A percentile compares a stretch with the other conserved stretches of the same genome.
phyloP scores from a whole-genome alignment of 2,329 filamentous ascomycete species.

The Colletotrichum sp. region DNA sequence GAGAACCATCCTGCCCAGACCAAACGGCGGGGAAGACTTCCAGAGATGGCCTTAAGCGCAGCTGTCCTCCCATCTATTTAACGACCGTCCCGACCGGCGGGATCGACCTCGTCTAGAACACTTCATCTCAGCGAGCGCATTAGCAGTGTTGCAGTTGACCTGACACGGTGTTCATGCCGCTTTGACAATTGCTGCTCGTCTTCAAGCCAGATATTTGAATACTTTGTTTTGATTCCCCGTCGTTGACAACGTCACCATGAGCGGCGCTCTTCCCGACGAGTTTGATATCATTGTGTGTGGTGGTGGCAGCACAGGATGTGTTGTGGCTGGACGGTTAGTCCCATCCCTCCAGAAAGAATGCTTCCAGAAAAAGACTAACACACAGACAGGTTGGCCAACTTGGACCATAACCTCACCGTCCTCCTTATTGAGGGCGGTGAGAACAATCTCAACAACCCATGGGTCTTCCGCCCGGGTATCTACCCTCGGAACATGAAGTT shows the following conservation, averaged over 20 bases:
- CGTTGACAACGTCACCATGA: conserved; percentile 29
- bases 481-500: conserved; percentile 81
- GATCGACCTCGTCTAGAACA: not conserved
- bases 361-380: conserved; percentile 40
- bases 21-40: not conserved
- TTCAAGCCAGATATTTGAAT: not conserved
- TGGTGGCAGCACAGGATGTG: conserved; percentile 70
- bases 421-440: conserved; percentile 75
- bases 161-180: conserved; percentile 3
- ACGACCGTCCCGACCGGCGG: not conserved
- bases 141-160: conserved; percentile 9
- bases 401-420: conserved; percentile 76
- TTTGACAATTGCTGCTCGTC: not conserved
- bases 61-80: conserved; percentile 10
- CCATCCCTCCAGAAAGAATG: conserved; percentile 3
- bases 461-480: conserved; percentile 77
- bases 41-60: not conserved
- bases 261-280: conserved; percentile 66
- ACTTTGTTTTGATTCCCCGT: not conserved
- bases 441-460: conserved; percentile 79
- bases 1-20: not conserved
- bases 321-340: conserved; percentile 59
- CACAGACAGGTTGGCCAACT: conserved; percentile 68
- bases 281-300: conserved; percentile 83
- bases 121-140: not conserved